These are phyloP conservation scores for Erucastrum elatum DNA, from an alignment of 345 rosid genomes.

Conservation along the genomic window DNA sequence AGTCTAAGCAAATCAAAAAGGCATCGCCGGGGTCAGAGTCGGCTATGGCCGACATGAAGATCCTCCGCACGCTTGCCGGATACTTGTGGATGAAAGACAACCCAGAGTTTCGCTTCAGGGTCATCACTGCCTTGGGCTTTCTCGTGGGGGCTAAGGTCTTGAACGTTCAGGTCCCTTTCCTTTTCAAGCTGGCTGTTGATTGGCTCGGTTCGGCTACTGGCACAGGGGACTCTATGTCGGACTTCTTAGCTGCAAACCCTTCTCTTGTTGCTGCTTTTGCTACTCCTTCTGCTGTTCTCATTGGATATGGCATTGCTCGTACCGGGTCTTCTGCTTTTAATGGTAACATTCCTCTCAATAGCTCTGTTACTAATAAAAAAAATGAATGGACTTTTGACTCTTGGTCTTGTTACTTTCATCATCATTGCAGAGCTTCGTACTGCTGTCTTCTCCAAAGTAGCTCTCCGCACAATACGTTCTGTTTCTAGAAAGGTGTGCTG, in stretches of 20 bases:
- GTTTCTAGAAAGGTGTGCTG: slow-evolving; percentile 98
- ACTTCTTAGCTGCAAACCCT: slow-evolving; percentile 64
- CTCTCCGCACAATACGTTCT: slow-evolving; percentile 82
- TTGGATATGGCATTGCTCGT: slow-evolving; percentile 96
- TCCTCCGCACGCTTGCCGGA: slow-evolving; percentile 71
- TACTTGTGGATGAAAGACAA: slow-evolving; percentile 92
- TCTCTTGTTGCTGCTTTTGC: slow-evolving; percentile 61
- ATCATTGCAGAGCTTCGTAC: slow-evolving; percentile 81
- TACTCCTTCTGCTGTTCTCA: slow-evolving; percentile 81
- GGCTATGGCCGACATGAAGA: slow-evolving; percentile 62
- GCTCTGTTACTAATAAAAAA: not conserved
- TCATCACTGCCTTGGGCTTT: slow-evolving; percentile 74
- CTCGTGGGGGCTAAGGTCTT: slow-evolving; percentile 87
- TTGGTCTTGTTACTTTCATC: slow-evolving; percentile 5
- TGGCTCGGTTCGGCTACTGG: slow-evolving; percentile 72
- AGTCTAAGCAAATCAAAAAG: slow-evolving; percentile 36
- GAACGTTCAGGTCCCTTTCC: slow-evolving; percentile 95
- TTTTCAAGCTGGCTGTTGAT: slow-evolving; percentile 91
- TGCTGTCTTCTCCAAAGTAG: slow-evolving; percentile 93
- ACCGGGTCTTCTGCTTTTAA: slow-evolving; percentile 81
- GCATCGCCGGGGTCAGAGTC: slow-evolving; percentile 18
- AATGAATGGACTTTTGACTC: slow-evolving; percentile 6
- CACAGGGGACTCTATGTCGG: slow-evolving; percentile 52
- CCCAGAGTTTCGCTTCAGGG: slow-evolving; percentile 78
- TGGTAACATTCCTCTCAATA: slow-evolving; percentile 38